Evolutionary conservation across 352 stramenopile genomes (phyloP).

Genomic region (Globisporangium ultimum): DNA sequence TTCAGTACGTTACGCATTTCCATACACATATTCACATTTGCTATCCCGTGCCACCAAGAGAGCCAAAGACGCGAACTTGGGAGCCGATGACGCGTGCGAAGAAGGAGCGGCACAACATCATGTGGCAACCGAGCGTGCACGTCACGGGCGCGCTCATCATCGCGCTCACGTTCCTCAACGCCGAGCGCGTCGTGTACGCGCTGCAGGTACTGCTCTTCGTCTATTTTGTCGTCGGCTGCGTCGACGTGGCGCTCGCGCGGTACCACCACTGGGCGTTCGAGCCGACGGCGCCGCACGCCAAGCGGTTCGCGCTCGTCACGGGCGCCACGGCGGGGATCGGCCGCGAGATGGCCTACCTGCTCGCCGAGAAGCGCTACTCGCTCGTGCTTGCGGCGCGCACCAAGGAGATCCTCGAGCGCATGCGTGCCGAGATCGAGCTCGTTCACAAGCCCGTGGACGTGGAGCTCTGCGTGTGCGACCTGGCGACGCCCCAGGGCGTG

Average conservation of each 20-base stretch:
- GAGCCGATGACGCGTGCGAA: constrained; percentile 5
- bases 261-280: constrained; percentile 70
- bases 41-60: too few relatives aligned
- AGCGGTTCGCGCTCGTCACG: constrained; percentile 68
- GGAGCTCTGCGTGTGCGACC: constrained; percentile 55
- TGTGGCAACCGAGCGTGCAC: constrained; percentile 39
- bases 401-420: constrained; percentile 57
- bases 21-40: too few relatives aligned
- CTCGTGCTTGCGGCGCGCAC: constrained; percentile 64
- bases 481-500: constrained; percentile 50
- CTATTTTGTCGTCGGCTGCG: constrained; percentile 46
- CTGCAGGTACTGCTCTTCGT: constrained; percentile 51
- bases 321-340: constrained; percentile 75
- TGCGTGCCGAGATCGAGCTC: constrained; percentile 72
- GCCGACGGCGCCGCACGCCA: constrained; percentile 39
- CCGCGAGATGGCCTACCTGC: constrained; percentile 69
- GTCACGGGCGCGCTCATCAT: constrained; percentile 50
- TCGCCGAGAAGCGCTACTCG: constrained; percentile 80
- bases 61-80: too few relatives aligned
- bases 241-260: constrained; percentile 54
- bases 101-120: constrained; percentile 29
- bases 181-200: constrained; percentile 25
- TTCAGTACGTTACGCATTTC: too few relatives aligned
- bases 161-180: constrained; percentile 38
- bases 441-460: constrained; percentile 60